These are phyloP conservation scores for Aspergillus fumigatiaffinis DNA, from an alignment of 2,329 filamentous ascomycete genomes.

Conservation along the genomic window DNA sequence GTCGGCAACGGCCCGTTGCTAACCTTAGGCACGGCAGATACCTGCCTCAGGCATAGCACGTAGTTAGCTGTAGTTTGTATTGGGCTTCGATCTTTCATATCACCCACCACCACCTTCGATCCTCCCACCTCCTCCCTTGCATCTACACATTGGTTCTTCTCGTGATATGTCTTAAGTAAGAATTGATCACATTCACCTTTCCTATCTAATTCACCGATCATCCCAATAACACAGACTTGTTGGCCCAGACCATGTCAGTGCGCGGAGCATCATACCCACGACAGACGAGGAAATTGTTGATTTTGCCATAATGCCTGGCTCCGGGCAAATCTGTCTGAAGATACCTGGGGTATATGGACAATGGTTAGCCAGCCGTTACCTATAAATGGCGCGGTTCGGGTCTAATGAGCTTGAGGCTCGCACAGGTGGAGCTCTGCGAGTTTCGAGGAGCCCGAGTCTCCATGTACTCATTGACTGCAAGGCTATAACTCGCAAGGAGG, in stretches of 20 bases:
- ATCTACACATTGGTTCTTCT: no score
- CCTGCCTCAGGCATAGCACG: no score
- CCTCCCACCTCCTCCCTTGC: no score
- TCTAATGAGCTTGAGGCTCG: neutral
- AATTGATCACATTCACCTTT: no score
- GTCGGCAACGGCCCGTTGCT: neutral
- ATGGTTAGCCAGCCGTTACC: neutral
- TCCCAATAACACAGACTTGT: neutral
- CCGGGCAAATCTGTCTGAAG: neutral
- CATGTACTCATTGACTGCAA: neutral
- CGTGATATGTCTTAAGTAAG: no score
- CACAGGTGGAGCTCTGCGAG: neutral
- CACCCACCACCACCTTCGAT: no score
- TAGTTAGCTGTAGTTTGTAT: no score
- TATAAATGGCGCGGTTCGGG: neutral
- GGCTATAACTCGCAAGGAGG: neutral
- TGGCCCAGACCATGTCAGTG: neutral
- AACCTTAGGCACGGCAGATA: neutral
- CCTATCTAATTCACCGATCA: no score
- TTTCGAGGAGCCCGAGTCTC: neutral
- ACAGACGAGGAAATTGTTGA: neutral
- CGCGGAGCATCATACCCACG: neutral
- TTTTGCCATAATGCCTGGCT: neutral
- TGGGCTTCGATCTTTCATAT: no score
- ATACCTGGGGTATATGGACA: neutral